Base-by-base conservation (phyloP, 2,329 filamentous ascomycete species). In the Sporothrix globosa region DNA sequence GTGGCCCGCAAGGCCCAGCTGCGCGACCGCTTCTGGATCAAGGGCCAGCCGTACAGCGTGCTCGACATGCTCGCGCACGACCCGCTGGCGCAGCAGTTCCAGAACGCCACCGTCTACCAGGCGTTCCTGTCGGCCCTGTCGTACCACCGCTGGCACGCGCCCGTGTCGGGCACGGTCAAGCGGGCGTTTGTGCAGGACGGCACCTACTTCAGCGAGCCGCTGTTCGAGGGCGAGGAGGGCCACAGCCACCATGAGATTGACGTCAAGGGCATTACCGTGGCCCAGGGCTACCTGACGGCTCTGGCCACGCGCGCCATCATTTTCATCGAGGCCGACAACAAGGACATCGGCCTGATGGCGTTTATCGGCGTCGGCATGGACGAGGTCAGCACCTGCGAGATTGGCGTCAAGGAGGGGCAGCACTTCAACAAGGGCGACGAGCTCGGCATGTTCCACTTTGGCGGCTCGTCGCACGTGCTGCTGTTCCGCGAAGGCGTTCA, bases 381-480 rank as follows among this genome's bases (percentile, higher is more conserved):
- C 54, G 91, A 94, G 79, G 91, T 93, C 14, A 90, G 86, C 71
- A 89, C 89, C 0, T 92, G 90, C 75, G 90, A 92, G 67, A 88
- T 92, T 65, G 90, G 87, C 0, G 89, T 92, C 13, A 83, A 83
- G 74, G 86, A 89, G 76, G 90, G 90, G 0, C 84, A 92, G 76
- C 83, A 84, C 68, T 76, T 93, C 19, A 82, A 82, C 68, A 93
- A 92, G 82, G 91, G 91, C 1, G 86, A 92, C 4, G 81, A 92
- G 80, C 82, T 89, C 52, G 91, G 91, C 54, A 92, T 92, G 90
- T 93, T 93, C 79, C 91, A 93, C 76, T 93, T 90, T 77, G 91
- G 91, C n/a, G 91, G 91, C 0, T 90, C 86, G 7, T 88, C 87
- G 1, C 88, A 92, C 76, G 91, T 89, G 74, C 76, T 93, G 74